Evolutionary conservation across 495 filamentous ascomycete species (phyloP).

Genomic region (Cairneyella variabilis): DNA sequence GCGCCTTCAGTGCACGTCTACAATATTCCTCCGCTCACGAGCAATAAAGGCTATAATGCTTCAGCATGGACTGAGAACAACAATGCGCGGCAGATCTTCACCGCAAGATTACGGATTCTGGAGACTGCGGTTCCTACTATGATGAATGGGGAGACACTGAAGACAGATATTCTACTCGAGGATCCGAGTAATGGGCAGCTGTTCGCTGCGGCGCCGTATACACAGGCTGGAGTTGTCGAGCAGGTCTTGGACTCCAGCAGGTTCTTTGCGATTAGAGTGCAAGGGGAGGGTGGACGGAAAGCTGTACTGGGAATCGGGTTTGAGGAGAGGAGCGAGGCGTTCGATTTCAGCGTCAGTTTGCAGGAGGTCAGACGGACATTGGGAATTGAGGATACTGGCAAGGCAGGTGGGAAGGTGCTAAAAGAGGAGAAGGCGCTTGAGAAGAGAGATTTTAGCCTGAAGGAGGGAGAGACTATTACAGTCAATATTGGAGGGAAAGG

Average conservation of each 20-base stretch:
- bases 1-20: constrained; percentile 71
- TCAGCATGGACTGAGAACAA: constrained; percentile 67
- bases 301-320: constrained; percentile 80
- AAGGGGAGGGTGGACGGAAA: constrained; percentile 62
- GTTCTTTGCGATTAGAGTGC: constrained; percentile 79
- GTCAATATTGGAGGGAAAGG: constrained; percentile 61
- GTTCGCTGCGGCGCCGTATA: constrained; percentile 79
- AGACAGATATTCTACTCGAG: constrained; percentile 70
- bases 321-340: constrained; percentile 77
- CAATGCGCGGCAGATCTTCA: constrained; percentile 71
- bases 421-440: constrained; percentile 27
- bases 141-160: constrained; percentile 47
- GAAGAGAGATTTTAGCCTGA: constrained; percentile 72
- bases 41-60: constrained; percentile 70
- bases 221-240: constrained; percentile 53
- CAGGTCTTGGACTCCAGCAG: constrained; percentile 68
- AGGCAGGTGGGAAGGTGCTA: constrained; percentile 21
- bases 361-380: constrained; percentile 65
- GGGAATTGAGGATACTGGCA: constrained; percentile 31
- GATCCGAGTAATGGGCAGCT: constrained; percentile 64
- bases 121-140: constrained; percentile 58
- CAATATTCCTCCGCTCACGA: constrained; percentile 67
- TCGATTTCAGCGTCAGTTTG: constrained; percentile 77
- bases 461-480: constrained; percentile 81
- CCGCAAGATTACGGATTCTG: constrained; percentile 71